Percentiles rank a stretch among this genome's conserved stretches.
Conservation (phyloP, 352 stramenopile species). For the Saprolegnia diclina region DNA sequence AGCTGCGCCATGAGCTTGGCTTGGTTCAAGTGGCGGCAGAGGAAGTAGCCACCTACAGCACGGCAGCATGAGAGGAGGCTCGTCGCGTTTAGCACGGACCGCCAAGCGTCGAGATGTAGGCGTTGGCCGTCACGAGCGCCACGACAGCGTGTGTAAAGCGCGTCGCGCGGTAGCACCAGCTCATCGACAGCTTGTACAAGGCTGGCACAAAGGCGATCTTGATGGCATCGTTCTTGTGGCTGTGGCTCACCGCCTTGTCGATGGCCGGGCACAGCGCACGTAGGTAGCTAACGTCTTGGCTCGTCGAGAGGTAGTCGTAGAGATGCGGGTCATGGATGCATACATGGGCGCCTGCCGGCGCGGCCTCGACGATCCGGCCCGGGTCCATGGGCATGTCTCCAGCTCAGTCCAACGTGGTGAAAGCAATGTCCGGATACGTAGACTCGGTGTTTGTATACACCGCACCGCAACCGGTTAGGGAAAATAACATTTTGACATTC, state of each 20-base stretch:
- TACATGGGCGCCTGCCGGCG: constrained; percentile 6
- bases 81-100: too few species aligned
- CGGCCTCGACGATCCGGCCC: not conserved
- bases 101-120: constrained; percentile 77
- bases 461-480: not conserved
- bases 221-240: not conserved
- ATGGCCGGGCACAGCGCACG: not conserved
- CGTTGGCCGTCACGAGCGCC: constrained; percentile 71
- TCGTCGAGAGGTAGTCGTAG: constrained; percentile 2
- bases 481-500: not conserved
- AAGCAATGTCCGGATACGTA: not conserved
- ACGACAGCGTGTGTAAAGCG: constrained; percentile 62
- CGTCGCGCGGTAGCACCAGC: constrained; percentile 56
- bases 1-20: constrained; percentile 68
- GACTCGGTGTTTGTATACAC: not conserved
- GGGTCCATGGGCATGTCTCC: too few species aligned
- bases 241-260: constrained; percentile 8
- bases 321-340: constrained; percentile 11
- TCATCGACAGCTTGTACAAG: constrained; percentile 46
- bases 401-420: too few species aligned
- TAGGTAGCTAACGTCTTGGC: constrained; percentile 4
- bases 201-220: constrained; percentile 8
- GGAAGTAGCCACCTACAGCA: constrained; percentile 46
- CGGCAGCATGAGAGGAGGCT: not conserved
- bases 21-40: constrained; percentile 65